These are phyloP conservation scores for Melampsora americana DNA, from an alignment of 1,284 basidiomycete genomes.

Conservation along the genomic window DNA sequence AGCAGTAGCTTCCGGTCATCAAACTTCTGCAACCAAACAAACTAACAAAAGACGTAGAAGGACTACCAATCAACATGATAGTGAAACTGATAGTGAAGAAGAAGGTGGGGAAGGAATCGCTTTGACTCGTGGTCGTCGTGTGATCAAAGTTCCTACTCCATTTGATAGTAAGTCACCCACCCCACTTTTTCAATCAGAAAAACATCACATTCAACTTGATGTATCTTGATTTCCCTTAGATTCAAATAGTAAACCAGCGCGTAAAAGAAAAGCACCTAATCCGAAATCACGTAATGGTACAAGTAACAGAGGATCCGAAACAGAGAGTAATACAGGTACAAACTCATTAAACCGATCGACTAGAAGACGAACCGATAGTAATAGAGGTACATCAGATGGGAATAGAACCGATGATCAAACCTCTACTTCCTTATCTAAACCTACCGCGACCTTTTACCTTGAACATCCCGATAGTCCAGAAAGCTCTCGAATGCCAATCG, in stretches of 20 bases:
- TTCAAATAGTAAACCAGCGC: background rate
- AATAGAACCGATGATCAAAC: background rate
- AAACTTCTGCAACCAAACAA: background rate
- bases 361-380: background rate
- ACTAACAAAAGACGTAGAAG: slow-evolving; percentile 4
- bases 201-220: background rate
- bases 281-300: slow-evolving; percentile 12
- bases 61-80: background rate
- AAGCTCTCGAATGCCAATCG: background rate
- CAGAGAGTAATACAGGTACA: background rate
- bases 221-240: background rate
- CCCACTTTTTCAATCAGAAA: background rate
- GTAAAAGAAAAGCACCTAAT: background rate
- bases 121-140: slow-evolving; percentile 16
- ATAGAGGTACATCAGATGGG: slow-evolving; percentile 4
- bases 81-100: slow-evolving; percentile 30
- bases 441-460: slow-evolving; percentile 32
- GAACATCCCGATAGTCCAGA: slow-evolving; percentile 17
- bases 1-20: background rate
- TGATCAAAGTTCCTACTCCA: slow-evolving; percentile 1
- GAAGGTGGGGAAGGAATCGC: slow-evolving; percentile 35
- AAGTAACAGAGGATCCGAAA: background rate
- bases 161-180: slow-evolving; percentile 28
- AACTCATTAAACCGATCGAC: background rate
- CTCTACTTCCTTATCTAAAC: slow-evolving; percentile 12